A percentile compares a stretch with the other conserved stretches of the same genome.
phyloP scores from a whole-genome alignment of 768 basidiomycete genomes.

The Zangia roseola region DNA sequence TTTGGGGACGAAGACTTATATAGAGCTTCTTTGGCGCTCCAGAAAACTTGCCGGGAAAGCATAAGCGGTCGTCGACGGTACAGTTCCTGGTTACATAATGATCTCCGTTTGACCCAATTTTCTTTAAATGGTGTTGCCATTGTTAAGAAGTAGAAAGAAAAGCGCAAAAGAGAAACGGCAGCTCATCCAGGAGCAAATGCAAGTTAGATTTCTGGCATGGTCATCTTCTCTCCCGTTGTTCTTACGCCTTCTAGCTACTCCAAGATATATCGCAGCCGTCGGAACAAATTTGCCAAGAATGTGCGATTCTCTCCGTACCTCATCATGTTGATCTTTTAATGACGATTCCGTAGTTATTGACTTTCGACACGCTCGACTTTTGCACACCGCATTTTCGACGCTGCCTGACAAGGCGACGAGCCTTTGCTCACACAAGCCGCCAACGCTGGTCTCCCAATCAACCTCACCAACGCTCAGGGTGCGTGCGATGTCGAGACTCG shows the following conservation, averaged over 20 bases:
- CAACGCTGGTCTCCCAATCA: conserved; percentile 65
- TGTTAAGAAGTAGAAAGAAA: conserved; percentile 6
- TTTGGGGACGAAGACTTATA: conserved; percentile 9
- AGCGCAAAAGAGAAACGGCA: conserved; percentile 8
- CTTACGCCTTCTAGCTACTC: conserved; percentile 10
- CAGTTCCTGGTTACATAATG: background rate
- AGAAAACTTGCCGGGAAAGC: conserved; percentile 21
- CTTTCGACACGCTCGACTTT: conserved; percentile 40
- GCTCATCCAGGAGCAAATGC: conserved; percentile 17
- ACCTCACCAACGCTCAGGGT: conserved; percentile 76
- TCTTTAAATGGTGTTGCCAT: conserved; percentile 12
- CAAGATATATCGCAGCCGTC: conserved; percentile 18
- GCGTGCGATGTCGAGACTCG: background rate
- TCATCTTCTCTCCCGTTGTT: background rate
- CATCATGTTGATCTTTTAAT: background rate
- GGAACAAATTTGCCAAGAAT: conserved; percentile 16
- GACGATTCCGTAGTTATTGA: conserved; percentile 7
- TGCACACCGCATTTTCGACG: conserved; percentile 73
- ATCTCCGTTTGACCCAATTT: background rate
- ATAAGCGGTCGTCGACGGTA: conserved; percentile 17
- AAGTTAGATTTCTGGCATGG: background rate
- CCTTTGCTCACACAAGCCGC: conserved; percentile 56
- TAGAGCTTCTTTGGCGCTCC: conserved; percentile 17
- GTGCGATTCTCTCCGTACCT: background rate
- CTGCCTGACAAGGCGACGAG: conserved; percentile 59